phyloP scores from a whole-genome alignment of 352 stramenopile species.

The Globisporangium yorkense region DNA sequence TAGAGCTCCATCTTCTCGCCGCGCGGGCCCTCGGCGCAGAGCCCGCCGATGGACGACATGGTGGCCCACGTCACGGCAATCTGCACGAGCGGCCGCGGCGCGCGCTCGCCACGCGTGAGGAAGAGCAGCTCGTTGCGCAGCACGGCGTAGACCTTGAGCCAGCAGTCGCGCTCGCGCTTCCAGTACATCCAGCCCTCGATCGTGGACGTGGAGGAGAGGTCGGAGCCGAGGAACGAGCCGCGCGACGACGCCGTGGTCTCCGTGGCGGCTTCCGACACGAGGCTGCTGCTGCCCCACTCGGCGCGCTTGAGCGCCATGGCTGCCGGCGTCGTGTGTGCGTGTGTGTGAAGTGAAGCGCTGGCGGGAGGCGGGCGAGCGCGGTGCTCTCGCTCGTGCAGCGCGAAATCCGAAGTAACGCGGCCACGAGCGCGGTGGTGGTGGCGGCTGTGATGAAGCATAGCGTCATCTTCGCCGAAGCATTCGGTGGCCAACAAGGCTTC shows the following conservation, averaged over 20 bases:
- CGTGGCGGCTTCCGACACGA: slow-evolving; percentile 38
- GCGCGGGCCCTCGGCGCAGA: slow-evolving; percentile 41
- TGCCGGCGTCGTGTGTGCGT: too few relatives aligned
- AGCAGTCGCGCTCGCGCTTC: slow-evolving; percentile 52
- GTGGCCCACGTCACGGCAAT: slow-evolving; percentile 54
- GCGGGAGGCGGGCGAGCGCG: neutral
- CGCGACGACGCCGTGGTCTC: slow-evolving; percentile 28
- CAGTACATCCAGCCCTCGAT: slow-evolving; percentile 77
- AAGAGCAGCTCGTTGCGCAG: slow-evolving; percentile 64
- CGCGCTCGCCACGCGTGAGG: slow-evolving; percentile 40
- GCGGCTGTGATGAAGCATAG: neutral
- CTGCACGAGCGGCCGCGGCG: slow-evolving; percentile 48
- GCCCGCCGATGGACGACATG: slow-evolving; percentile 36
- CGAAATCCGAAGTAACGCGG: neutral
- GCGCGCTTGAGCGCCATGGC: slow-evolving; percentile 22
- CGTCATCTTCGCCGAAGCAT: neutral
- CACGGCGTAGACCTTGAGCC: slow-evolving; percentile 73
- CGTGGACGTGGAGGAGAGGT: slow-evolving; percentile 11
- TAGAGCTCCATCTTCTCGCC: slow-evolving; percentile 75
- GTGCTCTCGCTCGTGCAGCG: too few relatives aligned
- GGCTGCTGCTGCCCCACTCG: slow-evolving; percentile 20
- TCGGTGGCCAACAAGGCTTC: neutral
- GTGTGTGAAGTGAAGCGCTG: neutral
- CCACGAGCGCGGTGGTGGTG: too few relatives aligned
- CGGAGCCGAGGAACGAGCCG: slow-evolving; percentile 26